These are phyloP conservation scores for Physcia stellaris DNA, from an alignment of 495 filamentous ascomycete genomes.

Conservation along the genomic window DNA sequence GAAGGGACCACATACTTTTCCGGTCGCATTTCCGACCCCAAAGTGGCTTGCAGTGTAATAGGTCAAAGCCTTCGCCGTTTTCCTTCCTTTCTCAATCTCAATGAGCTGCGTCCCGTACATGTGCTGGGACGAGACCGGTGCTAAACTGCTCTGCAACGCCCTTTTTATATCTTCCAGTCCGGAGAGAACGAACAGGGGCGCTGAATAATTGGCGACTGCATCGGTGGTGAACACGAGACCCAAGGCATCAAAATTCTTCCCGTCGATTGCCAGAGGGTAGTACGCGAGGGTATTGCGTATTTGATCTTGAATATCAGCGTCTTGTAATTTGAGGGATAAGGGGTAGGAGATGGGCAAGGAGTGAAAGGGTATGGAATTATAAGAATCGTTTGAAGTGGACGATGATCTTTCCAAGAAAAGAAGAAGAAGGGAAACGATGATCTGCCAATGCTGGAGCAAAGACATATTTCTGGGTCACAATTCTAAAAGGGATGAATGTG, in stretches of 20 bases:
- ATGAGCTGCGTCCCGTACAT: slow-evolving; percentile 16
- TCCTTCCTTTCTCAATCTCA: slow-evolving; percentile 3
- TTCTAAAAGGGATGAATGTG: too few species aligned
- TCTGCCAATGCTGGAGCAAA: too few species aligned
- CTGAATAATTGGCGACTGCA: slow-evolving; percentile 22
- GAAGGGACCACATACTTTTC: slow-evolving; percentile 7
- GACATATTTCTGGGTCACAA: too few species aligned
- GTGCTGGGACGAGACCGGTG: slow-evolving; percentile 20
- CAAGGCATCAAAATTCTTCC: slow-evolving; percentile 22
- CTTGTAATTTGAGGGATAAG: too few species aligned
- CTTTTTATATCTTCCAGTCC: slow-evolving; percentile 10
- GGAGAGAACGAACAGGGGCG: slow-evolving; percentile 14
- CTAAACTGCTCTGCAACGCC: slow-evolving; percentile 8
- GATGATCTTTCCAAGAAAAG: too few species aligned
- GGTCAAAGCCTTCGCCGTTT: slow-evolving; percentile 7
- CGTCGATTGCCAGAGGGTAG: slow-evolving; percentile 23
- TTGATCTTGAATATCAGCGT: too few species aligned
- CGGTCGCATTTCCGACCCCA: slow-evolving; percentile 13
- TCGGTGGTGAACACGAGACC: slow-evolving; percentile 19
- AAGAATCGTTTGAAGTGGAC: too few species aligned
- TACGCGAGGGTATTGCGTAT: slow-evolving; percentile 22
- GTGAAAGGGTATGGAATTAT: too few species aligned
- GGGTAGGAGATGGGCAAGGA: too few species aligned
- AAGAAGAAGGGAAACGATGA: too few species aligned
- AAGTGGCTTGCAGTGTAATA: slow-evolving; percentile 22